Base-by-base conservation (phyloP, 1,284 basidiomycete species). In the Fomes fomentarius region DNA sequence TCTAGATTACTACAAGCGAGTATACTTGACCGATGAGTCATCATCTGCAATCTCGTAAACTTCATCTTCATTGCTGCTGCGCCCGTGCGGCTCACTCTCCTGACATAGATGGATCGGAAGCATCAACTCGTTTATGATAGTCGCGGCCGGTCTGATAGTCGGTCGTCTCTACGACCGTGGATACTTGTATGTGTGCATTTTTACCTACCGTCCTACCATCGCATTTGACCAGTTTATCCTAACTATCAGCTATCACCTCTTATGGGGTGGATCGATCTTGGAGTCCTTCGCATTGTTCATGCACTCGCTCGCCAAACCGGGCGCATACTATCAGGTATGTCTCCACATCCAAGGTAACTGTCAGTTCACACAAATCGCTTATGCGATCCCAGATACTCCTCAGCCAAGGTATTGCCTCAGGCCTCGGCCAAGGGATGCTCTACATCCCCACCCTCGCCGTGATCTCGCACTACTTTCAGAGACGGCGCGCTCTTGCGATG, bases 381-480 rank as follows among this genome's bases (percentile, higher is more conserved):
- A 21, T 21, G 3, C 33, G 47, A 12, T 60, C 52, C 45, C 47
- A 68, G 54, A 42, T 65, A 1, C 52, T 67, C 47, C 56, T 67
- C 3, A 59, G 64, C 11, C 66, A 67, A 62, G 80, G 79, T 1
- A 52, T 81, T 11, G 75, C 73, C 0, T 60, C 75, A 12, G 78
- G 79, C 4, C 64, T 78, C 11, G 76, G 75, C 3, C 64, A 71
- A 37, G 79, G 79, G 4, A 61, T 77, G 24, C 66, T 74, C 21
- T 79, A 76, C 56, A 66, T 78, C 22, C 79, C 77, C 4, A 69
- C 70, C 21, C 56, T 81, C 28, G 75, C 72, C 7, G 68, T 81
- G n/a, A 39, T 63, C 14, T 55, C 62, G 4, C 78, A 81, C 45
- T 76, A 78, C 60, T 81, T 79, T 62, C 64, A 66, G 15, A 71